Conservation (phyloP, 495 filamentous ascomycete species). For the Aspergillus kassunensis region DNA sequence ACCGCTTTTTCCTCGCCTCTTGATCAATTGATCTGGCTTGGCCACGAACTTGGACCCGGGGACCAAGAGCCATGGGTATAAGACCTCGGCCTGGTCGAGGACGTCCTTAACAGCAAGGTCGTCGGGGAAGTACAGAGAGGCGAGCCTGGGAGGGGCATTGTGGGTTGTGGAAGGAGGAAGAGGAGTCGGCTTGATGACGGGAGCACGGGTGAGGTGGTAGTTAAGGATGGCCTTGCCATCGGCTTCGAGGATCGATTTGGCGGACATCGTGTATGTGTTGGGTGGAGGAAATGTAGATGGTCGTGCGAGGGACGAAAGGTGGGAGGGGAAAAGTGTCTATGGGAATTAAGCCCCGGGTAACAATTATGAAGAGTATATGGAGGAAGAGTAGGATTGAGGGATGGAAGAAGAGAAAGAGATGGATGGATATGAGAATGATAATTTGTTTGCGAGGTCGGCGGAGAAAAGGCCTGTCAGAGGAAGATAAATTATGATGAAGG, state of each 20-base stretch:
- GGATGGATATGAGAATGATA: slow-evolving; percentile 4
- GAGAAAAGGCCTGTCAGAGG: slow-evolving; percentile 5
- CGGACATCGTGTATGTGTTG: slow-evolving; percentile 67
- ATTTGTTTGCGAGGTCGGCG: slow-evolving; percentile 13
- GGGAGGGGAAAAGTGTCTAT: slow-evolving; percentile 11
- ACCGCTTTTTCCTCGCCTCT: slow-evolving; percentile 97
- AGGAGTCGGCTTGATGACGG: slow-evolving; percentile 96
- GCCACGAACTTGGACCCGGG: slow-evolving; percentile 89
- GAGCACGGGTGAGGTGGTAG: slow-evolving; percentile 98
- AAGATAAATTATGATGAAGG: slow-evolving; percentile 10
- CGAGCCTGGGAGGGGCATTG: slow-evolving; percentile 87
- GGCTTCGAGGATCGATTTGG: slow-evolving; percentile 97
- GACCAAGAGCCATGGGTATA: slow-evolving; percentile 89
- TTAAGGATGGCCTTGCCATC: slow-evolving; percentile 99
- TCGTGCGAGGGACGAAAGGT: too few relatives aligned
- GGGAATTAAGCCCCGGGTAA: slow-evolving; percentile 26
- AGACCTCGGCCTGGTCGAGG: slow-evolving; percentile 91
- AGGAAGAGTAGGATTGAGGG: slow-evolving; percentile 6
- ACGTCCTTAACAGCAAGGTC: slow-evolving; percentile 76
- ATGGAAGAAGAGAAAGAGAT: slow-evolving; percentile 2
- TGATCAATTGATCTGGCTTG: slow-evolving; percentile 99
- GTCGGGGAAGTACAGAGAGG: slow-evolving; percentile 89
- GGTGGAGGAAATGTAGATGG: not conserved
- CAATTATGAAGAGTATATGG: slow-evolving; percentile 32
- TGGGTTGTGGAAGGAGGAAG: slow-evolving; percentile 81